A percentile compares a stretch with the other conserved stretches of the same genome.
Evolutionary conservation across 202 grass and related monocot species (phyloP).

Genomic region (Setaria viridis): DNA sequence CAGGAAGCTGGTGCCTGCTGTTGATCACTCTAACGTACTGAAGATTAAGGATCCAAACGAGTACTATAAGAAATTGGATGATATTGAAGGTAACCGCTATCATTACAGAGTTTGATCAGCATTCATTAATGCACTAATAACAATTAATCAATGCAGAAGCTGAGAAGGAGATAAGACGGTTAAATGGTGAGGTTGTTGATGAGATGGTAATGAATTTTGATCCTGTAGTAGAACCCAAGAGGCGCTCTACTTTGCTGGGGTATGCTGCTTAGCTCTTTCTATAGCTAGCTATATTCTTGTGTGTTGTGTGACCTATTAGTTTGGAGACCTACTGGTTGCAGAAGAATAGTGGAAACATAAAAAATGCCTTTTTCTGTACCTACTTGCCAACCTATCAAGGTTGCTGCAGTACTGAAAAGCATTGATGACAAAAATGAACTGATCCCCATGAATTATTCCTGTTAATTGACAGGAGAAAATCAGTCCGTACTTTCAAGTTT

Average conservation of each 20-base stretch:
- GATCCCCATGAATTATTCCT: conserved; percentile 37
- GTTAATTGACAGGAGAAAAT: conserved; percentile 57
- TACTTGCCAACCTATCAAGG: conserved; percentile 13
- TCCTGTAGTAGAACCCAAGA: conserved; percentile 28
- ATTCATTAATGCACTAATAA: conserved; percentile 28
- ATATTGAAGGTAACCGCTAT: conserved; percentile 54
- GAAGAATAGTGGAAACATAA: conserved; percentile 17
- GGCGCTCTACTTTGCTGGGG: conserved; percentile 46
- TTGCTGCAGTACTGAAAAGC: conserved; percentile 21
- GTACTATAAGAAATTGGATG: conserved; percentile 49
- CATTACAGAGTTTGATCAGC: conserved; percentile 32
- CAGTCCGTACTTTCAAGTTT: conserved; percentile 40
- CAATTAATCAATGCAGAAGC: conserved; percentile 56
- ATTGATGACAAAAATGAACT: conserved; percentile 34
- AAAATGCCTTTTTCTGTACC: conserved; percentile 20
- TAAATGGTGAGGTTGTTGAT: conserved; percentile 49
- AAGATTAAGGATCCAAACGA: conserved; percentile 54
- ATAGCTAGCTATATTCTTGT: conserved; percentile 2
- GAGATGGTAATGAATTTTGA: conserved; percentile 26
- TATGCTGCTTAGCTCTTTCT: conserved; percentile 47
- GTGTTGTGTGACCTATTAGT: conserved; percentile 4
- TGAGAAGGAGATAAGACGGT: conserved; percentile 52
- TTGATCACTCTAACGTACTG: conserved; percentile 51
- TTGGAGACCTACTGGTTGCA: conserved; percentile 26
- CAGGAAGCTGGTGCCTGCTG: conserved; percentile 46